Conservation (phyloP, 768 basidiomycete species). For the Pilatotrama ljubarskyi region DNA sequence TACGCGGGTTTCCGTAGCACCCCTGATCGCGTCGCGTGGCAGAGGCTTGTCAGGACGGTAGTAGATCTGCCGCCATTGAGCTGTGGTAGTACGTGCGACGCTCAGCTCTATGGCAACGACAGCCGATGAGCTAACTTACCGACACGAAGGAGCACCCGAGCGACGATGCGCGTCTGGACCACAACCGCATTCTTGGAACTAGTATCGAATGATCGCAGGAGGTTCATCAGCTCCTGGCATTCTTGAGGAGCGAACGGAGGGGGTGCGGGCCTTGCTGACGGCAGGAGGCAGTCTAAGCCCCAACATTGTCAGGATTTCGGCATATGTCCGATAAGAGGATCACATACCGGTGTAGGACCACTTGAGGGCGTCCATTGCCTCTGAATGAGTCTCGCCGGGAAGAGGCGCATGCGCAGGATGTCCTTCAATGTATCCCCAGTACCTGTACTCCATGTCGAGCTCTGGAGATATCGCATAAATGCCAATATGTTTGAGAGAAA, state of each 20-base stretch:
- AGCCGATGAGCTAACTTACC: constrained; percentile 44
- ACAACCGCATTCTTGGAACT: constrained; percentile 46
- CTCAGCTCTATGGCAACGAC: not conserved
- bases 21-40: constrained; percentile 48
- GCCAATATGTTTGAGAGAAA: not conserved
- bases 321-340: not conserved
- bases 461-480: constrained; percentile 40
- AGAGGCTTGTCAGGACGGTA: constrained; percentile 71
- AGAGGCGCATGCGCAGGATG: constrained; percentile 74
- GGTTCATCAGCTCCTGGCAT: constrained; percentile 68
- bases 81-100: constrained; percentile 35
- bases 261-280: constrained; percentile 52
- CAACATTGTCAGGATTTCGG: not conserved
- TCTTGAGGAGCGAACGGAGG: constrained; percentile 77
- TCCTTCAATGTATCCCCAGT: constrained; percentile 79
- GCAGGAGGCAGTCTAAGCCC: constrained; percentile 66
- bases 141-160: constrained; percentile 67
- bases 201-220: constrained; percentile 50
- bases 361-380: constrained; percentile 73
- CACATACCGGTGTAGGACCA: constrained; percentile 75
- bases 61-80: constrained; percentile 68
- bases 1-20: constrained; percentile 33
- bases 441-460: constrained; percentile 74
- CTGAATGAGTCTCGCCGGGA: constrained; percentile 53
- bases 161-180: constrained; percentile 62